Base-by-base conservation (phyloP, 768 basidiomycete genomes). In the Mycena chlorophos region DNA sequence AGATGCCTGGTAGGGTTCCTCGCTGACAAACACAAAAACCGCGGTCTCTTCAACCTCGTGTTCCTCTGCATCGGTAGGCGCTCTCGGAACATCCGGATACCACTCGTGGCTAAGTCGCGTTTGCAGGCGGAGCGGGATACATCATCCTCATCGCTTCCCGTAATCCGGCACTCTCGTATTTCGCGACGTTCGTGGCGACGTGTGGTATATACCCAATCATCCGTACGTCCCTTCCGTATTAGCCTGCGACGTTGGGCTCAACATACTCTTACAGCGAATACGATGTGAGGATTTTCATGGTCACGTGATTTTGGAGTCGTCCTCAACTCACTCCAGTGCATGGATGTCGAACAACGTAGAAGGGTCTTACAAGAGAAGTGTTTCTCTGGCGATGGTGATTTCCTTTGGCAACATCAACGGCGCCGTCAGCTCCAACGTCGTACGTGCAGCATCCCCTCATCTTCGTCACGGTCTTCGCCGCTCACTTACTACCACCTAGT, bases 151-250 rank as follows among this genome's bases (percentile, higher is more conserved):
- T 89, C 14, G 65, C 69, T 3, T 89, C 88, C 4, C 77, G 81
- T 37, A 85, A 73, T 57, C 75, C 86, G 1, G 78, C 82, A 1
- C 70, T 90, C 5, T 89, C 87, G 0, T 89, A 90, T 68, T 79
- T 88, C 49, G 88, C 85, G 37, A 82, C 85, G 37, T 91, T 80
- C 65, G 70, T 89, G 63, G 87, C 88, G 8, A 82, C 88, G 46
- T 82, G 81, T 60, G 89, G 89, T 8, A 89, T 91, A 53, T 91
- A 88, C 66, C 87, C 88, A 4, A 75, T 83, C 28, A 84, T 90
- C 58, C 77, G 87, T 85, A 65, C 81, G 84, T 62, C 1, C 51
- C 30, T 53, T 42, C 3, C n/a, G 29, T 16, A 39, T 43, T 42
- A 45, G 38, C 28, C 39, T n/a, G 50, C 23, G 3, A n/a, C 48